Evolutionary conservation across 1,284 basidiomycete genomes (phyloP).

Genomic region (Phaffia rhodozyma): DNA sequence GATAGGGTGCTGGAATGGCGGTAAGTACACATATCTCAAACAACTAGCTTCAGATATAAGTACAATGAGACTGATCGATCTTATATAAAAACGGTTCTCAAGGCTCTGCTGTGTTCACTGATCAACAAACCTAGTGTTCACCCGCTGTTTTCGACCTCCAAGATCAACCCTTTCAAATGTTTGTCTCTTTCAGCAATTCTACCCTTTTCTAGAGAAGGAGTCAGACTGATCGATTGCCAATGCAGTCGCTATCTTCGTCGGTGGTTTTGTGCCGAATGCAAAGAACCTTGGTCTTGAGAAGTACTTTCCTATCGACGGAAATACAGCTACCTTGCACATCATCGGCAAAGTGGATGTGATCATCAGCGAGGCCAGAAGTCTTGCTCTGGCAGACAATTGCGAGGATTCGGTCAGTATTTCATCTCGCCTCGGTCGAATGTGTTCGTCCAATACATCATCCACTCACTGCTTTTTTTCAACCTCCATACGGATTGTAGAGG

Average conservation of each 20-base stretch:
- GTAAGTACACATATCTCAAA: slow-evolving; percentile 61
- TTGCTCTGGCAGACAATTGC: slow-evolving; percentile 49
- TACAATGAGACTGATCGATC: not conserved
- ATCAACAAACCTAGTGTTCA: slow-evolving; percentile 46
- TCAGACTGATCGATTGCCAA: slow-evolving; percentile 39
- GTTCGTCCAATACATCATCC: too few relatives aligned
- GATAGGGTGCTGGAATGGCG: slow-evolving; percentile 68
- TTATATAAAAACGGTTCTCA: not conserved
- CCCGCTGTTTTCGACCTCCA: slow-evolving; percentile 49
- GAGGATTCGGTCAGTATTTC: slow-evolving; percentile 20
- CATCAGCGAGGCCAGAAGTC: slow-evolving; percentile 58
- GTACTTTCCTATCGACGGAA: slow-evolving; percentile 33
- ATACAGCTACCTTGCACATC: slow-evolving; percentile 66
- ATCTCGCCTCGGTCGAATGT: not conserved
- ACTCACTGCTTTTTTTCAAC: too few relatives aligned
- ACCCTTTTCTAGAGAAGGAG: slow-evolving; percentile 9
- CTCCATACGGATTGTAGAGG: slow-evolving; percentile 14
- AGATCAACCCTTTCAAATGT: slow-evolving; percentile 51
- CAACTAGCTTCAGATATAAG: slow-evolving; percentile 24
- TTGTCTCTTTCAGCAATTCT: slow-evolving; percentile 15
- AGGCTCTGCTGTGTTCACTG: slow-evolving; percentile 27
- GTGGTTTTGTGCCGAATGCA: slow-evolving; percentile 31
- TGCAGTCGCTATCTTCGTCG: slow-evolving; percentile 46
- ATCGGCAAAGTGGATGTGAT: slow-evolving; percentile 69
- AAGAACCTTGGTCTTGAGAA: slow-evolving; percentile 39